Percentiles rank a stretch among this genome's conserved stretches.
phyloP scores from a whole-genome alignment of 768 basidiomycete species.

The Tricholoma terreum region DNA sequence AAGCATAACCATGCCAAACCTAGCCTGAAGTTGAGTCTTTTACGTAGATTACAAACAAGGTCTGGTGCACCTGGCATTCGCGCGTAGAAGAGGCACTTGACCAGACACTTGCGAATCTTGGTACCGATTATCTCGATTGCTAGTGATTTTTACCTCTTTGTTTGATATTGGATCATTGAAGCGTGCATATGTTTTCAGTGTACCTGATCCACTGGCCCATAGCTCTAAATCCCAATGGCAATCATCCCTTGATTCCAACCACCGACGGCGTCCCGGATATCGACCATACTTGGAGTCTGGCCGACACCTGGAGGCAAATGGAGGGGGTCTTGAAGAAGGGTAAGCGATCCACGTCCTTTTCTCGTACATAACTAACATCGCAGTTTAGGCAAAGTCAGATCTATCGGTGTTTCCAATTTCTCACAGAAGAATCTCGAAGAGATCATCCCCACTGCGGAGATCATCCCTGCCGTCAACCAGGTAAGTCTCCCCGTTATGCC shows the following conservation, averaged over 20 bases:
- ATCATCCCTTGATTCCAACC: slow-evolving; percentile 56
- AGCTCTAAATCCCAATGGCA: slow-evolving; percentile 64
- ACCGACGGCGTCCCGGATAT: slow-evolving; percentile 67
- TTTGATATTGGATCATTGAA: slow-evolving; percentile 11
- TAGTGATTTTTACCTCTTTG: slow-evolving; percentile 29
- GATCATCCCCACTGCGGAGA: slow-evolving; percentile 61
- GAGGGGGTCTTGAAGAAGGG: slow-evolving; percentile 69
- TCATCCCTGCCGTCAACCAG: slow-evolving; percentile 77
- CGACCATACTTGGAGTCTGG: slow-evolving; percentile 60
- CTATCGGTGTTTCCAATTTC: slow-evolving; percentile 78
- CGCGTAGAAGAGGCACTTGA: slow-evolving; percentile 74
- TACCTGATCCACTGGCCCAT: slow-evolving; percentile 83
- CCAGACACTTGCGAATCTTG: slow-evolving; percentile 72
- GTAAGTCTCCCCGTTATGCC: slow-evolving; percentile 31
- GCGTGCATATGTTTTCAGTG: slow-evolving; percentile 30
- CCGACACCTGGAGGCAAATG: slow-evolving; percentile 83
- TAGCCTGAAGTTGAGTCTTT: not conserved
- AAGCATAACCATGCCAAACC: too few relatives aligned
- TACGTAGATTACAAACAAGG: slow-evolving; percentile 65
- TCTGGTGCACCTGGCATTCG: slow-evolving; percentile 67
- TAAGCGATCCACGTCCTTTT: slow-evolving; percentile 13
- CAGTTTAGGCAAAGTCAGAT: slow-evolving; percentile 66
- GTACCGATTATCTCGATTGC: slow-evolving; percentile 85
- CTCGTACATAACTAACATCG: slow-evolving; percentile 6
- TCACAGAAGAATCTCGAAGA: slow-evolving; percentile 68